Percentiles rank a stretch among this genome's conserved stretches.
Conservation (phyloP, 805 yeast species). For the Millerago galiae region DNA sequence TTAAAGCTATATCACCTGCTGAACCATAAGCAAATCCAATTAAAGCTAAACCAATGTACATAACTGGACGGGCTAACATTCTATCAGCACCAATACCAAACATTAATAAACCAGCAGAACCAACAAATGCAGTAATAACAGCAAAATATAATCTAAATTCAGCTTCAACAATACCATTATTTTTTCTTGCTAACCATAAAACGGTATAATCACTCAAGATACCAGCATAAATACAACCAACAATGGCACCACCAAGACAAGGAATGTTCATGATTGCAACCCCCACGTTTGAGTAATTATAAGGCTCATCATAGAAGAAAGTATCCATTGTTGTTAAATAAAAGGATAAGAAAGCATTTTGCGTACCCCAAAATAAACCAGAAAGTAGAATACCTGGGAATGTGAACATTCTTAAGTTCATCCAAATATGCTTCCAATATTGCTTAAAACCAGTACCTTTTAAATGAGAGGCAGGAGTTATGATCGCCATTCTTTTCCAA, state of each 20-base stretch:
- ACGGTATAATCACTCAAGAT: slow-evolving; percentile 53
- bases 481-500: slow-evolving; percentile 38
- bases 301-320: slow-evolving; percentile 58
- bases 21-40: slow-evolving; percentile 68
- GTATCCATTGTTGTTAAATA: slow-evolving; percentile 71
- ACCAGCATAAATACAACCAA: slow-evolving; percentile 66
- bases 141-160: slow-evolving; percentile 57
- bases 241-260: slow-evolving; percentile 54
- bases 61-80: slow-evolving; percentile 44
- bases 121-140: slow-evolving; percentile 46
- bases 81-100: slow-evolving; percentile 63
- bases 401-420: slow-evolving; percentile 49
- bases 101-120: slow-evolving; percentile 56
- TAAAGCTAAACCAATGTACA: slow-evolving; percentile 56
- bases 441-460: slow-evolving; percentile 63
- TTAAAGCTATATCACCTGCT: slow-evolving; percentile 65
- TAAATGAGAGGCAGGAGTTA: slow-evolving; percentile 54
- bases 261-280: slow-evolving; percentile 77
- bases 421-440: slow-evolving; percentile 44
- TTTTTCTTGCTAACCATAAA: slow-evolving; percentile 52
- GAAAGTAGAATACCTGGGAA: slow-evolving; percentile 62
- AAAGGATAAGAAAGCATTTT: slow-evolving; percentile 69
- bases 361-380: slow-evolving; percentile 76
- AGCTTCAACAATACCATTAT: slow-evolving; percentile 57
- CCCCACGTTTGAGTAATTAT: slow-evolving; percentile 55